A percentile compares a stretch with the other conserved stretches of the same genome.
phyloP scores from a whole-genome alignment of 2,329 filamentous ascomycete genomes.

The Chrysosporium queenslandicum region DNA sequence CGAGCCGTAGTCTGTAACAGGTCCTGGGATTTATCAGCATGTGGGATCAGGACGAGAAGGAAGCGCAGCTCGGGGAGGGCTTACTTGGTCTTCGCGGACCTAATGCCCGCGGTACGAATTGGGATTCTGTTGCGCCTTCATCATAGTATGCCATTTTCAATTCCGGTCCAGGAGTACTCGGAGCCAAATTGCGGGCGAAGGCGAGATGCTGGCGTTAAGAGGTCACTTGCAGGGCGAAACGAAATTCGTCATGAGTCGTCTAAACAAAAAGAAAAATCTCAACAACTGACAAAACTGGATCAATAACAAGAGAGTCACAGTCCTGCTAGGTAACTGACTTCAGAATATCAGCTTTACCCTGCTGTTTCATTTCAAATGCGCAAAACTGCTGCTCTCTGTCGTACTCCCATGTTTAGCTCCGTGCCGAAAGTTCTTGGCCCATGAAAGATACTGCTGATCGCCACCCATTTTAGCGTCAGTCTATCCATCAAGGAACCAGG shows the following conservation, averaged over 20 bases:
- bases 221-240: neutral
- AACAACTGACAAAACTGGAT: neutral
- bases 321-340: neutral
- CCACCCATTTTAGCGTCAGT: neutral
- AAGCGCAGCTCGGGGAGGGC: neutral
- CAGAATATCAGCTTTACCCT: too few species aligned
- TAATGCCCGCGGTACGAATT: conserved; percentile 19
- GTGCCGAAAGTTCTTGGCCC: neutral
- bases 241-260: neutral
- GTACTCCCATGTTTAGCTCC: too few species aligned
- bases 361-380: neutral
- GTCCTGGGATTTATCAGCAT: conserved; percentile 47
- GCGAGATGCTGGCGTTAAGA: neutral
- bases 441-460: neutral
- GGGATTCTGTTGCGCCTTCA: conserved; percentile 26
- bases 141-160: conserved; percentile 34
- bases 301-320: neutral
- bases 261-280: neutral
- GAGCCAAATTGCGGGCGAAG: too few species aligned
- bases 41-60: neutral
- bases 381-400: too few species aligned
- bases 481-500: neutral
- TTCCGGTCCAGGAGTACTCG: neutral
- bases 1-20: conserved; percentile 86
- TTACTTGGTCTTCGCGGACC: conserved; percentile 36